Conservation (phyloP, 2,329 filamentous ascomycete genomes). For the Gliomastix tumulicola region DNA sequence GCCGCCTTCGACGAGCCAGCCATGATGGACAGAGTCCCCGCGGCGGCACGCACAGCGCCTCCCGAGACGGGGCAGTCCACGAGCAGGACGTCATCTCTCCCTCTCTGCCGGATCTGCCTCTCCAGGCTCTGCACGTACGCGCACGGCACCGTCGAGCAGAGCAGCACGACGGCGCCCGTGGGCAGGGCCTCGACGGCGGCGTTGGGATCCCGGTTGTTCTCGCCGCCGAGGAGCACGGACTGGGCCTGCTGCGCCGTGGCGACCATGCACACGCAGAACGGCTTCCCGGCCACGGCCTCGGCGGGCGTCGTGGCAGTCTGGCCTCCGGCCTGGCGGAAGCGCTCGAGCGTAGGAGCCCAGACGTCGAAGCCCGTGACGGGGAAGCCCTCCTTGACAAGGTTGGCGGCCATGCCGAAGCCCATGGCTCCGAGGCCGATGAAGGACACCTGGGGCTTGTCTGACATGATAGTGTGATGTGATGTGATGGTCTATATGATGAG, state of each 20-base stretch:
- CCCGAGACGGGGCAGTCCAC: slow-evolving; percentile 29
- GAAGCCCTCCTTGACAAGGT: slow-evolving; percentile 62
- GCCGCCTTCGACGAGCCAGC: slow-evolving; percentile 53
- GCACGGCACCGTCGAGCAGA: slow-evolving; percentile 66
- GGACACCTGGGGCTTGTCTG: slow-evolving; percentile 36
- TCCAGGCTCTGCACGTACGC: slow-evolving; percentile 57
- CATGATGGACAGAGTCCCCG: slow-evolving; percentile 67
- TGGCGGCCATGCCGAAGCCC: slow-evolving; percentile 76
- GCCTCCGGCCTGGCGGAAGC: slow-evolving; percentile 58
- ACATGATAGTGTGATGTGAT: slow-evolving; percentile 11
- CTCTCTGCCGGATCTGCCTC: slow-evolving; percentile 43
- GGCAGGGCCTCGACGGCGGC: slow-evolving; percentile 44
- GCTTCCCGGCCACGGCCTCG: slow-evolving; percentile 51
- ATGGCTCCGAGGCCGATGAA: slow-evolving; percentile 76
- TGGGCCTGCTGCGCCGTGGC: slow-evolving; percentile 65
- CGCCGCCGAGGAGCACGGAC: slow-evolving; percentile 53
- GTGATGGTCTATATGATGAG: too few species aligned
- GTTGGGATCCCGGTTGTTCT: too few species aligned
- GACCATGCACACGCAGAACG: slow-evolving; percentile 68
- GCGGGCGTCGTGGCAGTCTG: slow-evolving; percentile 49
- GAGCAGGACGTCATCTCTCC: slow-evolving; percentile 48
- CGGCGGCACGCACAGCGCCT: slow-evolving; percentile 34
- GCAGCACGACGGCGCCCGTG: slow-evolving; percentile 51
- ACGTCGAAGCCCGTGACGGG: slow-evolving; percentile 66
- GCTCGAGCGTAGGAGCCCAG: slow-evolving; percentile 58